Evolutionary conservation across 2,329 filamentous ascomycete species (phyloP), one percentile per base, ranked within the genome.

Genomic region (Colletotrichum scovillei): DNA sequence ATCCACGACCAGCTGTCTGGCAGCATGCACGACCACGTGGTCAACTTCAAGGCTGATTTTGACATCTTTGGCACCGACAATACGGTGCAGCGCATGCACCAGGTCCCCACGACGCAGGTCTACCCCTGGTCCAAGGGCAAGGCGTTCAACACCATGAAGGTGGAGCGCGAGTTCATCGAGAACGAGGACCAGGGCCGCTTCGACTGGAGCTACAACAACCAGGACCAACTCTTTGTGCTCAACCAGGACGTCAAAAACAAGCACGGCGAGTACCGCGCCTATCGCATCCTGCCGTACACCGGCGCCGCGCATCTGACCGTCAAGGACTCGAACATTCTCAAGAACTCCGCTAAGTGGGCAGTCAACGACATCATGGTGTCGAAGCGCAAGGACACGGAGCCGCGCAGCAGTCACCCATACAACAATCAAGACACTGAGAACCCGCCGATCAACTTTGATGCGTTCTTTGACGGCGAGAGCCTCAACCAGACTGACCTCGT

Each of bases 11-110:
- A 80, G 30, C 79, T 88, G 1, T 83, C 82, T 0, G 86, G 87
- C 6, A 84, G 82, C 32, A 88, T 89, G 83, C 88, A 90, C 77
- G 87, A 89, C 77, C 88, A 90, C 75, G 86, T 90, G 0, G 76
- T 89, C 49, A 89, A 87, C 75, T 89, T 85, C 81, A 90, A 90
- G 76, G 84, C 84, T 57, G 88, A 89, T 77, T 81, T 89, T 28
- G 88, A 90, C 75, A 83, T 89, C 38, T 79, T 84, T 8, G 88
- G 86, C 19, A 84, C 81, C 1, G 79, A 81, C 49, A 90, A 88
- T 78, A 86, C 83, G 4, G 77, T 88, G 58, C 66, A 84, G 69
- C 78, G 82, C 32, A 78, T 82, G 70, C 78, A 78, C 57, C 79
- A 82, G 71, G 80, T 82, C 2, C 80, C 81, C 2, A 74, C 77